Evolutionary conservation across 345 rosid genomes (phyloP).

Genomic region (Gossypium sturtianum): DNA sequence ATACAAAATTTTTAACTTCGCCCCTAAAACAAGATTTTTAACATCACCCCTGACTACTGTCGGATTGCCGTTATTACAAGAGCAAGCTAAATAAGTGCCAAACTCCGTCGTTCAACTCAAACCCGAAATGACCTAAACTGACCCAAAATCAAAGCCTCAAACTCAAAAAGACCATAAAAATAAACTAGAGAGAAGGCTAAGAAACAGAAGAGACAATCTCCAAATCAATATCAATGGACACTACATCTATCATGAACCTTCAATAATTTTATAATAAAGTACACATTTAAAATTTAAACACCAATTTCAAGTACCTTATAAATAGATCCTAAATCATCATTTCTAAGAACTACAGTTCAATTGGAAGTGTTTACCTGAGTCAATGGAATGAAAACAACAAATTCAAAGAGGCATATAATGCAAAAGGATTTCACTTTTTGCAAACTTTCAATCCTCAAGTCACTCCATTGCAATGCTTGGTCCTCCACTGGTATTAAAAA

Average conservation of each 20-base stretch:
- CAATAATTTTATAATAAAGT: not conserved
- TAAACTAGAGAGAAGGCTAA: not conserved
- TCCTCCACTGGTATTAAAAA: slow-evolving; percentile 4
- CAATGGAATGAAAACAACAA: not conserved
- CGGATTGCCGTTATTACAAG: too few species aligned
- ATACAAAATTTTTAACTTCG: too few species aligned
- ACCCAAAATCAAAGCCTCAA: too few species aligned
- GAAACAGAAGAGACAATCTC: not conserved
- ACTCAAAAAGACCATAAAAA: too few species aligned
- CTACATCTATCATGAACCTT: not conserved
- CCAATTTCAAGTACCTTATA: not conserved
- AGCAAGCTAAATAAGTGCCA: too few species aligned
- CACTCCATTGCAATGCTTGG: not conserved
- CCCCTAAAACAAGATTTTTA: too few species aligned
- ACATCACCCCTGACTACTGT: too few species aligned
- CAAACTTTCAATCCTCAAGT: not conserved
- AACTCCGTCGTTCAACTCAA: too few species aligned
- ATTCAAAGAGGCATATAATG: not conserved
- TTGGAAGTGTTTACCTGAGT: not conserved
- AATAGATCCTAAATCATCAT: not conserved
- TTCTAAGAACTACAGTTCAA: not conserved
- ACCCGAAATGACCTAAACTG: too few species aligned
- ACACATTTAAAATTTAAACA: not conserved
- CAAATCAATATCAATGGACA: not conserved
- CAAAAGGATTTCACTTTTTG: not conserved